These are phyloP conservation scores for Aquanectria penicillioides DNA, from an alignment of 2,329 filamentous ascomycete genomes.

Conservation along the genomic window DNA sequence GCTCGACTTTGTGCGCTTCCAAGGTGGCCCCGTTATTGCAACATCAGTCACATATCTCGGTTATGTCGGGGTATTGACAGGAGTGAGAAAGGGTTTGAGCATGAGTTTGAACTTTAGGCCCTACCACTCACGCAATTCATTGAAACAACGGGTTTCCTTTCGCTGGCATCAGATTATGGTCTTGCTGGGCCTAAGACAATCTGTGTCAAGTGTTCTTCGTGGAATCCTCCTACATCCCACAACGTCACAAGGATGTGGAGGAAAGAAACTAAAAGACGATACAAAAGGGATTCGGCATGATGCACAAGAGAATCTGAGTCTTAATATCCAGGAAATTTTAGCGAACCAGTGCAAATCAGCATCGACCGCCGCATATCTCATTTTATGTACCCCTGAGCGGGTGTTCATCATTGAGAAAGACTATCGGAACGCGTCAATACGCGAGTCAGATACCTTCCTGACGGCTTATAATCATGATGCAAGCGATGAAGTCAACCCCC, in stretches of 20 bases:
- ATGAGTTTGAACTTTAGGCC: constrained; percentile 59
- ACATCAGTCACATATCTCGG: constrained; percentile 59
- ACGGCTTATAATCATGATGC: constrained; percentile 43
- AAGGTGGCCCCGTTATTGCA: constrained; percentile 50
- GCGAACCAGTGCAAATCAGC: constrained; percentile 19
- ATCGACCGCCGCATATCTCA: constrained; percentile 45
- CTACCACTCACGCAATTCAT: constrained; percentile 39
- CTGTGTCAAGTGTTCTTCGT: constrained; percentile 41
- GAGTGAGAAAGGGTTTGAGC: constrained; percentile 56
- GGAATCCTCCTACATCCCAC: constrained; percentile 27
- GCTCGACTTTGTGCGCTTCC: constrained; percentile 56
- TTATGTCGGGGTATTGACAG: constrained; percentile 60
- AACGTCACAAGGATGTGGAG: accelerated
- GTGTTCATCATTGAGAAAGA: constrained; percentile 44
- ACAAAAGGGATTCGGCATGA: background rate
- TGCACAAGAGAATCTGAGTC: background rate
- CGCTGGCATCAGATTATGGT: constrained; percentile 43
- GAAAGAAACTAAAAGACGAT: accelerated
- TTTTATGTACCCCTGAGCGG: constrained; percentile 40
- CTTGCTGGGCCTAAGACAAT: constrained; percentile 35
- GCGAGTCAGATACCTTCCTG: constrained; percentile 35
- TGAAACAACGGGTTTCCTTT: constrained; percentile 32
- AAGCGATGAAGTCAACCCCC: constrained; percentile 34
- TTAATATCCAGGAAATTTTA: constrained; percentile 27
- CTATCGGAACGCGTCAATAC: constrained; percentile 30